Percentiles rank a stretch among this genome's conserved stretches.
Evolutionary conservation across 2,329 filamentous ascomycete genomes (phyloP).

Genomic region (Calonectria pseudoturangicola): DNA sequence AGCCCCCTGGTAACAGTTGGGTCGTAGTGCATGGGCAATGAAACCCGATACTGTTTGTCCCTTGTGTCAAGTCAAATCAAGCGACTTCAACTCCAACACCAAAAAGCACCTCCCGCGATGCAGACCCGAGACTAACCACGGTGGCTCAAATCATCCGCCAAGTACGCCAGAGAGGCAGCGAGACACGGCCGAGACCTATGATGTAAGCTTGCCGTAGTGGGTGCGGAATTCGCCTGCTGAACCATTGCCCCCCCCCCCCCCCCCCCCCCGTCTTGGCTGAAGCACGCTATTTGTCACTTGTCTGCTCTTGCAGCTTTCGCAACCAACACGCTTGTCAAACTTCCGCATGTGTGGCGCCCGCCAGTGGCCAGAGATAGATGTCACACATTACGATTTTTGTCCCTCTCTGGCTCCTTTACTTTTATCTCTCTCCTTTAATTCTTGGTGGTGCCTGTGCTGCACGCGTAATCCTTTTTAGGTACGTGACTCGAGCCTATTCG

Average conservation of each 20-base stretch:
- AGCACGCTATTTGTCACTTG: conserved; percentile 11
- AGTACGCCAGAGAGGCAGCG: neutral
- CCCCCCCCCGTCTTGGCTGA: neutral
- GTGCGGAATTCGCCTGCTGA: conserved; percentile 1
- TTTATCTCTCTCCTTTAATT: neutral
- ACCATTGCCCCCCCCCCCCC: neutral
- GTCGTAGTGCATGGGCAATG: conserved; percentile 32
- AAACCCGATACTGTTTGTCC: conserved; percentile 26
- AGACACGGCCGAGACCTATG: conserved; percentile 28
- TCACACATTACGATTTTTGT: conserved; percentile 2
- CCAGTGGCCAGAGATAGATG: conserved; percentile 19
- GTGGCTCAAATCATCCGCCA: conserved; percentile 1
- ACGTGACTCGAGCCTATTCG: neutral
- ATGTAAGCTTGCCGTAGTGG: conserved; percentile 25
- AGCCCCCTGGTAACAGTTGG: conserved; percentile 16
- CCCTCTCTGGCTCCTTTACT: neutral
- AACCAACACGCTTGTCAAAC: neutral
- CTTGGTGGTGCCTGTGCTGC: neutral
- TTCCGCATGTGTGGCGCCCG: conserved; percentile 16
- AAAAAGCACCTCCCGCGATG: neutral
- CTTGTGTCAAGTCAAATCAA: conserved; percentile 2
- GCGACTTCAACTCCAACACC: neutral
- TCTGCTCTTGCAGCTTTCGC: neutral
- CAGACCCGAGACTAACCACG: conserved; percentile 27
- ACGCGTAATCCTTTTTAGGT: neutral